Evolutionary conservation across 768 basidiomycete genomes (phyloP), one percentile per base, ranked within the genome.

Genomic region (Clitopilus passeckerianus): DNA sequence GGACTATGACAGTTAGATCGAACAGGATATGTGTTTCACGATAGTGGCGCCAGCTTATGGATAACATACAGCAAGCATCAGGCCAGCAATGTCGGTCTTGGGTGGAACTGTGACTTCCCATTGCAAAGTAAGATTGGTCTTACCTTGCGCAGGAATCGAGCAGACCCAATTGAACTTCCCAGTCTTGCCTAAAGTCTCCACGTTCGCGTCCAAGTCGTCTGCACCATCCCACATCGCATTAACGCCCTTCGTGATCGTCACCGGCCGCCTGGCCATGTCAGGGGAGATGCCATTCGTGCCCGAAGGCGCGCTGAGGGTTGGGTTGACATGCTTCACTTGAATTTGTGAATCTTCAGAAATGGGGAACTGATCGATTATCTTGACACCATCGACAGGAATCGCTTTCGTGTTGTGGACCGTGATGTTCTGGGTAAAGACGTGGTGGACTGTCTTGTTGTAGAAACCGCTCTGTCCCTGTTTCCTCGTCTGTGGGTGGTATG

Each of bases 141-240:
- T 75, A 6, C 65, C 67, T 55, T 71, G 71, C 14, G 74, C 56
- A 20, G 72, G 67, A 8, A 75, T 43, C 1, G 62, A 58, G 41
- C 73, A 72, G 8, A 68, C 44, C 74, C 73, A 77, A 23, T 66
- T 65, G 10, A 77, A 60, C 59, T 71, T 70, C 18, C 75, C 75
- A 57, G 74, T 68, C 56, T 67, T 71, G 15, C 74, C 72, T n/a
- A 71, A 57, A 14, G 54, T 55, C 33, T 62, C 62, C 23, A 59
- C 57, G n/a, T 60, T 61, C 15, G 30, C 50, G 1, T 52, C 59
- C 5, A 44, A 54, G 53, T 70, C 71, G 30, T 68, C 70, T 6
- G 70, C 64, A 12, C 66, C 68, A 54, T 75, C 66, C 74, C 74
- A 75, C 41, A 68, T 65, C 3, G 73, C 74, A 12, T 63, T 56